These are phyloP conservation scores for Sphagnum contortum DNA, from an alignment of 225 moss, liverwort and hornwort species.

Conservation along the genomic window DNA sequence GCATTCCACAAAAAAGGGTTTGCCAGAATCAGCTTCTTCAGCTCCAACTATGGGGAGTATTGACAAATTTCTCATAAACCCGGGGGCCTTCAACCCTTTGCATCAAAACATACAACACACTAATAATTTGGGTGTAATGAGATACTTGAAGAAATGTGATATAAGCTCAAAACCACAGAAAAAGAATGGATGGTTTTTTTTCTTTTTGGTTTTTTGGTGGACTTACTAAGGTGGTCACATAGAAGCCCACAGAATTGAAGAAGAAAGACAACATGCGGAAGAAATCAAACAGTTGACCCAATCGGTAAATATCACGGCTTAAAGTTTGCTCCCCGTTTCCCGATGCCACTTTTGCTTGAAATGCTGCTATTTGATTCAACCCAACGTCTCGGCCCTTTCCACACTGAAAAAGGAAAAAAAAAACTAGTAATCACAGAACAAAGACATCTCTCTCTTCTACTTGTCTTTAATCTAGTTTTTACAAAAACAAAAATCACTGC, in stretches of 20 bases:
- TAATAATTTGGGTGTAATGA: too few species aligned
- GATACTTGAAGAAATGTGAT: too few species aligned
- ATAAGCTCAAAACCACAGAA: too few species aligned
- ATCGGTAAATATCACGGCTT: constrained; percentile 51
- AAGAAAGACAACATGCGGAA: constrained; percentile 63
- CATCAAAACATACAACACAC: too few species aligned
- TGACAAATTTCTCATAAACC: too few species aligned
- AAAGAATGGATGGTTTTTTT: too few species aligned
- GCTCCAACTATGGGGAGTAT: too few species aligned
- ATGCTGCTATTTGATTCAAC: constrained; percentile 61
- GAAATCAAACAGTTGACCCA: constrained; percentile 64
- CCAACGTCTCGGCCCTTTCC: constrained; percentile 69
- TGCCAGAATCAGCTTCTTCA: too few species aligned
- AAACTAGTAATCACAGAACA: too few species aligned
- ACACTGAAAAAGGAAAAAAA: constrained; percentile 16
- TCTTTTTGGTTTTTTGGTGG: not conserved
- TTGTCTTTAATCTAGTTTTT: too few species aligned
- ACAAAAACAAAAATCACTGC: not conserved
- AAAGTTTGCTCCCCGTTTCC: constrained; percentile 64
- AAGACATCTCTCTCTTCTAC: too few species aligned
- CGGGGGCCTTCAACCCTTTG: too few species aligned
- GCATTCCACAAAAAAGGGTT: constrained; percentile 3
- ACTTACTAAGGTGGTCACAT: constrained; percentile 51
- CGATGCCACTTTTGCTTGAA: constrained; percentile 48
- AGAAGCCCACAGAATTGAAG: constrained; percentile 57